Evolutionary conservation across 2,329 filamentous ascomycete species (phyloP), one percentile per base, ranked within the genome.

Genomic region (Metarhizium guizhouense): DNA sequence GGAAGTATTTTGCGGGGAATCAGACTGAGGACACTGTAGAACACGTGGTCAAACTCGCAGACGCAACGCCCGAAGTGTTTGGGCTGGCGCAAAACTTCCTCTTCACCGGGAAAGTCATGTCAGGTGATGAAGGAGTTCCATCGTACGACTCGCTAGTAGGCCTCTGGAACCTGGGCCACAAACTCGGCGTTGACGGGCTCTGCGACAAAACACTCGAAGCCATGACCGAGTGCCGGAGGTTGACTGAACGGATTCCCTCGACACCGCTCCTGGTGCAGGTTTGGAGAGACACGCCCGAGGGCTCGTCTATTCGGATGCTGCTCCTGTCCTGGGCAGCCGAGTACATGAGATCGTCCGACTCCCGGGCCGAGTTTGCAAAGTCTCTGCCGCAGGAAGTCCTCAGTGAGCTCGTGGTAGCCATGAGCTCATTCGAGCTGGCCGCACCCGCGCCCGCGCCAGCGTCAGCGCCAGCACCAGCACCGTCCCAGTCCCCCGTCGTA

Each of bases 241-340:
- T 75, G 32, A 84, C 81, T 0, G 71, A 75, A 52, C 70, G 72
- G 18, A 85, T 85, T 47, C 83, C 83, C 1, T 76, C 80, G 3
- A 80, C 81, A 0, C 77, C 79, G 2, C 72, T 85, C 1, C 75
- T 85, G 6, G 77, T 84, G 1, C 76, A 81, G 61, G 82, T 83
- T 6, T 85, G 82, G 82, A 76, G 79, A 51, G 80, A 84, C 53
- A 84, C 81, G 0, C 80, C 81, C 0, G 79, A 82, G 59, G 81
- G 81, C 8, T 84, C 81, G 3, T 76, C 79, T 1, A 79, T 86
- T 51, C 75, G 82, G 43, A 74, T 75, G 57, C 76, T 85, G 42
- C 74, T 86, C 14, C 70, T 85, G 3, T 76, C 74, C 11, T 86
- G 83, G 83, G 79, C 81, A 1, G 82, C 81, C 30, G 82, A 85